Conservation (phyloP, 257 asterid genomes). For the Eucommia ulmoides region DNA sequence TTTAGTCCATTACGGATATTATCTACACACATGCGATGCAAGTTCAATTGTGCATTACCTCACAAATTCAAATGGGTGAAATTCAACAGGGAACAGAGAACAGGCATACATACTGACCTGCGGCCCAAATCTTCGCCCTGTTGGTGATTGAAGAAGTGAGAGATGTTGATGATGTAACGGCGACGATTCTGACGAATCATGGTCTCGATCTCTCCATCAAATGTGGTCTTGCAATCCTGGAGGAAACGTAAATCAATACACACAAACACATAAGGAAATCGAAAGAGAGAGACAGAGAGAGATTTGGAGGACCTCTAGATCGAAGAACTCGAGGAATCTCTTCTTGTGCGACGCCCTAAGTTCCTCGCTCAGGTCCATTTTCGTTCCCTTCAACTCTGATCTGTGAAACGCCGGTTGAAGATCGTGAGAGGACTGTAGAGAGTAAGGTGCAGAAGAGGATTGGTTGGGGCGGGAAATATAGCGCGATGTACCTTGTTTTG, state of each 20-base stretch:
- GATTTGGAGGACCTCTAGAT: slow-evolving; percentile 24
- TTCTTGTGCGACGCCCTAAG: slow-evolving; percentile 72
- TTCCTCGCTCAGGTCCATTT: slow-evolving; percentile 87
- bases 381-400: slow-evolving; percentile 4
- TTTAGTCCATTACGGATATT: background rate
- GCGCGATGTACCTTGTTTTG: background rate
- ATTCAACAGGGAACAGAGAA: slow-evolving; percentile 5
- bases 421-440: slow-evolving; percentile 1
- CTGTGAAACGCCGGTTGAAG: slow-evolving; percentile 2
- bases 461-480: background rate
- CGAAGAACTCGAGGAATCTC: slow-evolving; percentile 78
- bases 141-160: slow-evolving; percentile 68
- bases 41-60: background rate
- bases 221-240: slow-evolving; percentile 54
- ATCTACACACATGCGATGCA: background rate
- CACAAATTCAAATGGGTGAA: background rate
- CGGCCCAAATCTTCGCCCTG: slow-evolving; percentile 87
- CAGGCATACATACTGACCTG: slow-evolving; percentile 25
- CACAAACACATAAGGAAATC: background rate
- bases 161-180: slow-evolving; percentile 58
- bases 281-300: background rate
- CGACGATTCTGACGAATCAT: slow-evolving; percentile 67
- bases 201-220: slow-evolving; percentile 38
- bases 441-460: background rate
- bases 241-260: too few species aligned